Evolutionary conservation across 805 yeast genomes (phyloP).

Genomic region (Nakazawaea anatomiae): DNA sequence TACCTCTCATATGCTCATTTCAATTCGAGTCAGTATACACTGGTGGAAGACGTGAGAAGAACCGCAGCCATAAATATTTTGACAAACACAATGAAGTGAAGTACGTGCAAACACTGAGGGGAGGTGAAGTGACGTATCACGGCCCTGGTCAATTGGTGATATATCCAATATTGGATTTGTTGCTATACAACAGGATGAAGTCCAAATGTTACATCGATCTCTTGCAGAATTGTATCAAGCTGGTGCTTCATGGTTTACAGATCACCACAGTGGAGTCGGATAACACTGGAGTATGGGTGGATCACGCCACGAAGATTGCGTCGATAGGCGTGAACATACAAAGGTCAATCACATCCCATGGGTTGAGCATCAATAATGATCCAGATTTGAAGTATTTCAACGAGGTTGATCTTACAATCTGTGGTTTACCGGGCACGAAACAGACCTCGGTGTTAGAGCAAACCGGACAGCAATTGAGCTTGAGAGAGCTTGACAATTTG

Average conservation of each 20-base stretch:
- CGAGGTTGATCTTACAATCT: constrained; percentile 58
- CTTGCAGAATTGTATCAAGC: constrained; percentile 32
- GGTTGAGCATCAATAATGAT: constrained; percentile 72
- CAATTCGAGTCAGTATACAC: constrained; percentile 86
- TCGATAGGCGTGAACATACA: constrained; percentile 87
- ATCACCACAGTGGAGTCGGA: constrained; percentile 48
- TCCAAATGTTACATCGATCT: constrained; percentile 48
- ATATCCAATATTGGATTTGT: constrained; percentile 72
- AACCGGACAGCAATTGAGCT: constrained; percentile 11
- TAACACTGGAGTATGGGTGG: constrained; percentile 88
- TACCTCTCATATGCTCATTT: constrained; percentile 54
- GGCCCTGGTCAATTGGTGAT: constrained; percentile 93
- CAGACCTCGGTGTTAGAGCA: constrained; percentile 46
- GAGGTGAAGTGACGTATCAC: constrained; percentile 96
- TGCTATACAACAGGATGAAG: constrained; percentile 43
- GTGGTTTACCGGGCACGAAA: constrained; percentile 68
- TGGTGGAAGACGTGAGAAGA: constrained; percentile 78
- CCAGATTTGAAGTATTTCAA: constrained; percentile 74
- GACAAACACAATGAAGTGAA: constrained; percentile 30
- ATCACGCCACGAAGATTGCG: constrained; percentile 58
- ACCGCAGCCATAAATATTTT: background rate
- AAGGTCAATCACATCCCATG: constrained; percentile 82
- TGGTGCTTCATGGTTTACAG: constrained; percentile 17
- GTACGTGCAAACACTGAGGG: constrained; percentile 77
- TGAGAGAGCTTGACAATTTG: constrained; percentile 18